Base-by-base conservation (phyloP, 2,329 filamentous ascomycete genomes). In the Talaromyces sp. region DNA sequence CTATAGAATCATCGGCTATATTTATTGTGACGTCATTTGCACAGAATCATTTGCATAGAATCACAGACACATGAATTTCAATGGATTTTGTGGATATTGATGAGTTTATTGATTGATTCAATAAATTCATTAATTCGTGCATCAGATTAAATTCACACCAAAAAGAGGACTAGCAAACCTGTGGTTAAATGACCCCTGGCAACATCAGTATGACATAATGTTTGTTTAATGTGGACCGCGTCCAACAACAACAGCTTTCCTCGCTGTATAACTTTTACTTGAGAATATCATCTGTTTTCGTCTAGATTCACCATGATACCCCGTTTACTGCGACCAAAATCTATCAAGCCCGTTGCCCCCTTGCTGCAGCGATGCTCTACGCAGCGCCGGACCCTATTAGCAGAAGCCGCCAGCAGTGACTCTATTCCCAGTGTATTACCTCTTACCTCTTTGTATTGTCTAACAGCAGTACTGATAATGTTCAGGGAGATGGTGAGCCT, bases 401-500 rank as follows among this genome's bases (percentile, higher is more conserved):
- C 60, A 5, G 52, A 36, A 50, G 50, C 56, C 10, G 23, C 42
- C 3, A 36, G 18, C 7, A 44, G 52, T 14, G 14, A 44, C n/a
- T 34, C 57, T 60, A 18, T 31, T 27, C 34, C 61, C 40, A 44
- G 52, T 23, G 56, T 62, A 31, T 9, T 31, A 56, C 5, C 31
- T 30, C 4, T 18, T 18, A 14, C 2, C 8, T 36, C 10, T 23
- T 40, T 56, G 12, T 34, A 23, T 5, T 10, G n/a, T 7, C 14
- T 8, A 27, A 14, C 23, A 47, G 3, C 10, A 40, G 16, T 1
- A n/a, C 54, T n/a, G 2, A 31, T 55, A 18, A 16, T 16, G 23
- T 16, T 60, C 74, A 95, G 92, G 89, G 91, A 78, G 92, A 96
- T 75, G 90, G 96, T 72, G 89, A 94, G 83, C 85, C 87, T 67